Conservation (phyloP, 2,329 filamentous ascomycete species). For the Neurospora crassa region DNA sequence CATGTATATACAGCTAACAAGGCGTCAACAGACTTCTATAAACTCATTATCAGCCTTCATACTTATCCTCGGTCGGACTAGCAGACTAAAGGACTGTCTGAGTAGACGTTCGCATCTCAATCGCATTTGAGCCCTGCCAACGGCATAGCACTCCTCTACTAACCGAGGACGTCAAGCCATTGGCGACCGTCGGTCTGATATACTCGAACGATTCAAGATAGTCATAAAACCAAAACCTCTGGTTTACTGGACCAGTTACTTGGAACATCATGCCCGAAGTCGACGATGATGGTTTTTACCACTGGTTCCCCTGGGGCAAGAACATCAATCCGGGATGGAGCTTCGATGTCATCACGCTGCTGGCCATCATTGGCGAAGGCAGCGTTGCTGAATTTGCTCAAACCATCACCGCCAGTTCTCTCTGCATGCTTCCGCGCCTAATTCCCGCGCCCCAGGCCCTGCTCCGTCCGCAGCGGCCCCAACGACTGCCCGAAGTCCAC, state of each 20-base stretch:
- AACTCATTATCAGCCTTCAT: neutral
- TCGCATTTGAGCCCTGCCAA: neutral
- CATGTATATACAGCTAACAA: neutral
- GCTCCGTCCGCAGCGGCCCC: slow-evolving; percentile 45
- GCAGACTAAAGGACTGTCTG: neutral
- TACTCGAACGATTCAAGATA: neutral
- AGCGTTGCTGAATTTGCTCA: slow-evolving; percentile 49
- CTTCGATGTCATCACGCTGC: slow-evolving; percentile 52
- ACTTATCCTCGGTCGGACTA: neutral
- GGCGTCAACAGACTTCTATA: neutral
- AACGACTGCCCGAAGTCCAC: slow-evolving; percentile 43
- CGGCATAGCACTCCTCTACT: neutral
- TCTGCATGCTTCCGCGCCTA: slow-evolving; percentile 49
- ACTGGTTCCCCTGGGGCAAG: slow-evolving; percentile 34
- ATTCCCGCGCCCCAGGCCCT: slow-evolving; percentile 54
- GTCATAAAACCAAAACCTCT: neutral
- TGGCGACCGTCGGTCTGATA: neutral
- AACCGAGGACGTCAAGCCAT: neutral
- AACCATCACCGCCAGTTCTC: slow-evolving; percentile 46
- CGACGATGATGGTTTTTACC: neutral
- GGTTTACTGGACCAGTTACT: neutral
- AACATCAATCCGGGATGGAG: slow-evolving; percentile 36
- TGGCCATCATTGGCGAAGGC: slow-evolving; percentile 53
- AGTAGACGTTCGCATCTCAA: neutral
- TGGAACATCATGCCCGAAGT: neutral